Percentiles rank a stretch among this genome's conserved stretches.
Conservation (phyloP, 179 eudicot genomes). For the Kewa caespitosa region DNA sequence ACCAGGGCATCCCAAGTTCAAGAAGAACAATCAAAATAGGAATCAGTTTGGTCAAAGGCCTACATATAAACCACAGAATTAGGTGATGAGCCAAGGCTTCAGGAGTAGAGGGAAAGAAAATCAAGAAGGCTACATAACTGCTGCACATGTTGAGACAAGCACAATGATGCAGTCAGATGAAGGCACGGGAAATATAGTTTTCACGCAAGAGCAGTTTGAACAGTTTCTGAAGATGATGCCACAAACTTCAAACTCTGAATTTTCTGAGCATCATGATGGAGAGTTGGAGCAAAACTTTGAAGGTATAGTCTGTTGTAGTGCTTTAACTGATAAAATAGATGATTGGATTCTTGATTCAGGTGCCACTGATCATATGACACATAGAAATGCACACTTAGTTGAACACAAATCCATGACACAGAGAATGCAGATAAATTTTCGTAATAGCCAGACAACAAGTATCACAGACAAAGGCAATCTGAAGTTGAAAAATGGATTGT, state of each 20-base stretch:
- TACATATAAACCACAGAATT: too few species aligned
- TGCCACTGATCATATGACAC: slow-evolving; percentile 1
- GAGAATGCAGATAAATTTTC: not conserved
- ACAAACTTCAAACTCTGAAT: not conserved
- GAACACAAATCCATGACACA: not conserved
- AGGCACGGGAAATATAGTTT: too few species aligned
- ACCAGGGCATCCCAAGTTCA: too few species aligned
- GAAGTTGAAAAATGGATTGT: not conserved
- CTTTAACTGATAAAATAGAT: too few species aligned
- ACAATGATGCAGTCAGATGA: too few species aligned
- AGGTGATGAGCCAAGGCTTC: too few species aligned
- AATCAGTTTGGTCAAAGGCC: too few species aligned
- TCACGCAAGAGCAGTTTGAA: not conserved
- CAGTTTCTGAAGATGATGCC: not conserved
- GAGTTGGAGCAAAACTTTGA: not conserved
- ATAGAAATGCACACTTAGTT: too few species aligned
- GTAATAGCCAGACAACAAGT: not conserved
- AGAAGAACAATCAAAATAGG: too few species aligned
- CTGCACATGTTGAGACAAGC: not conserved
- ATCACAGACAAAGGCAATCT: not conserved
- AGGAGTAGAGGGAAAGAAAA: not conserved
- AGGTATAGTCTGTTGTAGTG: slow-evolving; percentile 2
- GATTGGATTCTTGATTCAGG: slow-evolving; percentile 7
- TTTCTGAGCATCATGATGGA: not conserved
- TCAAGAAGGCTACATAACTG: not conserved